Conservation (phyloP, 2,329 filamentous ascomycete species). For the Stachybotrys echinatus region DNA sequence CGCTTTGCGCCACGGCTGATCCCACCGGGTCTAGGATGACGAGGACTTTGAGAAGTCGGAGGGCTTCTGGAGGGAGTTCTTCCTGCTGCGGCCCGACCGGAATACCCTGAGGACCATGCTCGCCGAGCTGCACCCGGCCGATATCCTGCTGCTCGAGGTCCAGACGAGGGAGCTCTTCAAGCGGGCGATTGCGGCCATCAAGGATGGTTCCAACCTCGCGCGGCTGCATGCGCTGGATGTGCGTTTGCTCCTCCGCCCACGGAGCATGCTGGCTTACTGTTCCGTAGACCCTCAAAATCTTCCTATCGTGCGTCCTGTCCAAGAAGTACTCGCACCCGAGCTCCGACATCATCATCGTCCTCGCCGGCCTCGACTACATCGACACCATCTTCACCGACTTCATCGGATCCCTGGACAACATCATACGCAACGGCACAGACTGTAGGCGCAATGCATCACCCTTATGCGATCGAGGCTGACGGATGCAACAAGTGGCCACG, state of each 20-base stretch:
- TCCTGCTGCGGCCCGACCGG: conserved; percentile 78
- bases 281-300: conserved; percentile 76
- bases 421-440: conserved; percentile 70
- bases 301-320: conserved; percentile 73
- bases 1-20: conserved; percentile 20
- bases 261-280: conserved; percentile 18
- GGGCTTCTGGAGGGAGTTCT: conserved; percentile 96
- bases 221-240: conserved; percentile 85
- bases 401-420: conserved; percentile 73
- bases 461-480: conserved; percentile 15
- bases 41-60: conserved; percentile 68
- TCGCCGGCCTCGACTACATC: conserved; percentile 84
- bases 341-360: conserved; percentile 85
- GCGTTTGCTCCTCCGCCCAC: conserved; percentile 35
- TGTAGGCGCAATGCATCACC: conserved; percentile 36
- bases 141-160: conserved; percentile 71
- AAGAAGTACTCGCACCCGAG: conserved; percentile 95
- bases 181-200: conserved; percentile 65
- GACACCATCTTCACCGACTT: conserved; percentile 86
- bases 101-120: conserved; percentile 63
- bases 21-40: conserved; percentile 46
- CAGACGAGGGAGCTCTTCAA: conserved; percentile 76
- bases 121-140: conserved; percentile 64
- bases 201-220: conserved; percentile 52
- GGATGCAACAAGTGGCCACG: conserved; percentile 53